Evolutionary conservation across 306 rosid species (phyloP).

Genomic region (Fragaria iinumae): DNA sequence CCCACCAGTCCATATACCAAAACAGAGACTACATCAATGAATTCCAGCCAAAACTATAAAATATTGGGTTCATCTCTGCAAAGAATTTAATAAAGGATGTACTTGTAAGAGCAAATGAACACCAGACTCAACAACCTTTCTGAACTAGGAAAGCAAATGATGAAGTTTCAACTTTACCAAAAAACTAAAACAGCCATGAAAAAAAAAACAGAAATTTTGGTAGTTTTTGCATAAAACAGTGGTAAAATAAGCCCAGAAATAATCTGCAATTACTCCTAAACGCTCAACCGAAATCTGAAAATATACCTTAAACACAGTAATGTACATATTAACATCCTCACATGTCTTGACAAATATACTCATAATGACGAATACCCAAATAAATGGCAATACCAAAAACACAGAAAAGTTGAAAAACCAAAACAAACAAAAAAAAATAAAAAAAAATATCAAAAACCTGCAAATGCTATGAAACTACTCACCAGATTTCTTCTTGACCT

Average conservation of each 20-base stretch:
- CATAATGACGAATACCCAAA: neutral
- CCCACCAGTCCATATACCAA: neutral
- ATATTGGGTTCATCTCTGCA: neutral
- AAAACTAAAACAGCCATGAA: neutral
- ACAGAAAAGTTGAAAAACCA: neutral
- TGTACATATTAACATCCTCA: neutral
- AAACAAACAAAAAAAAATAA: neutral
- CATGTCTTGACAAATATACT: neutral
- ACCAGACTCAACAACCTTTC: constrained; percentile 4
- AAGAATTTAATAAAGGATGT: neutral
- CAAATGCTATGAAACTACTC: neutral
- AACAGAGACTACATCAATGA: neutral
- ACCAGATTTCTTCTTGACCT: constrained; percentile 24
- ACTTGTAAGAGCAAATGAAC: neutral
- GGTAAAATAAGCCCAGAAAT: neutral
- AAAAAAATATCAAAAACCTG: neutral
- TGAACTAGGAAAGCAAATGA: neutral
- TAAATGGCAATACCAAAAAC: neutral
- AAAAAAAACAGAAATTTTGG: neutral
- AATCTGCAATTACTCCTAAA: neutral
- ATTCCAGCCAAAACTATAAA: neutral
- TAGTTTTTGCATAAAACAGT: neutral
- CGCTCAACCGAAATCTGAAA: neutral
- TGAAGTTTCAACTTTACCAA: constrained; percentile 3
- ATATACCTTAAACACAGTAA: neutral